Conservation (phyloP, 2,329 filamentous ascomycete genomes). For the Ophioceras dolichostomum region DNA sequence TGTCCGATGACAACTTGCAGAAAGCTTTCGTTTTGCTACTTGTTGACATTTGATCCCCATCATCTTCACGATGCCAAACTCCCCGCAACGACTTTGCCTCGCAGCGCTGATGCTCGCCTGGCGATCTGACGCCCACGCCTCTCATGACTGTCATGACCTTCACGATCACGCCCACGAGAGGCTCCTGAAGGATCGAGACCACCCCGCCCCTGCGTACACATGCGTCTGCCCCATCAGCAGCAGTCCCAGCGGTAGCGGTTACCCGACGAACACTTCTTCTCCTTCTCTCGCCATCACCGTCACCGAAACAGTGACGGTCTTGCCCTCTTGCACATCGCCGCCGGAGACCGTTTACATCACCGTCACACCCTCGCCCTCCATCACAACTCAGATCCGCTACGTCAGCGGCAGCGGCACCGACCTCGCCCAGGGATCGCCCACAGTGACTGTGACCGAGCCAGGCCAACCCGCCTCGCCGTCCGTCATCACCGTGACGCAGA, state of each 20-base stretch:
- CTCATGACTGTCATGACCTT: neutral
- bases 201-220: neutral
- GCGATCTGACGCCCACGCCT: neutral
- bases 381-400: neutral
- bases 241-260: too few relatives aligned
- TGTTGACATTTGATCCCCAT: neutral
- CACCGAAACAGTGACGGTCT: neutral
- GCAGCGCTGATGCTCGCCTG: neutral
- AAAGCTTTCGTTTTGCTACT: neutral
- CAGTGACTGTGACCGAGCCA: neutral
- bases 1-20: too few relatives aligned
- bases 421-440: neutral
- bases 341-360: neutral
- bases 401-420: constrained; percentile 2
- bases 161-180: neutral
- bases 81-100: too few relatives aligned
- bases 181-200: neutral
- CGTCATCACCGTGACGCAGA: neutral
- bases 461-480: neutral
- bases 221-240: neutral
- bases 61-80: neutral
- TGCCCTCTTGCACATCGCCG: neutral
- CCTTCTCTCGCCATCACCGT: neutral
- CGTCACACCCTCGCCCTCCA: neutral
- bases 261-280: neutral